A percentile compares a stretch with the other conserved stretches of the same genome.
phyloP scores from a whole-genome alignment of 306 rosid species.

The Biancaea sappan region DNA sequence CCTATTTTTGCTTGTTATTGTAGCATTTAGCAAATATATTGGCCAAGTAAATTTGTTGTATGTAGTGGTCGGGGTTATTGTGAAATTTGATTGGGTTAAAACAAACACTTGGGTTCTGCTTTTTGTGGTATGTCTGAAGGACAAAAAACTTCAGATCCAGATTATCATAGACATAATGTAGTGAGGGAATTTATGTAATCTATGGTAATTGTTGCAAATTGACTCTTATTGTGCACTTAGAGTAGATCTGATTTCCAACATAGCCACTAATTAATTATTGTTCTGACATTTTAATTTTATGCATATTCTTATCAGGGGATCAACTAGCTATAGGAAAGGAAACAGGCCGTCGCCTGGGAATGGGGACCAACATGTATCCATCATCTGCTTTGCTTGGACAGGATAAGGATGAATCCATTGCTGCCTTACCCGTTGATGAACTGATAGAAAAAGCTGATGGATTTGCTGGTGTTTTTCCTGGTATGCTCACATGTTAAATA shows the following conservation, averaged over 20 bases:
- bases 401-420: conserved; percentile 87
- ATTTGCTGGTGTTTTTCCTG: conserved; percentile 98
- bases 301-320: conserved; percentile 63
- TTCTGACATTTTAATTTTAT: conserved; percentile 9
- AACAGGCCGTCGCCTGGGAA: conserved; percentile 98
- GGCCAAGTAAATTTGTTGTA: conserved; percentile 3
- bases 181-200: conserved; percentile 1
- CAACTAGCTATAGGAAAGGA: conserved; percentile 98
- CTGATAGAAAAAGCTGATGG: conserved; percentile 98
- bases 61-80: neutral
- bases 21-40: conserved; percentile 6
- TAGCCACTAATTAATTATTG: conserved; percentile 4
- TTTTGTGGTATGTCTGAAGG: neutral
- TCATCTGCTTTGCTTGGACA: conserved; percentile 97
- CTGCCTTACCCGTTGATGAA: conserved; percentile 88
- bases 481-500: conserved; percentile 43
- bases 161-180: conserved; percentile 1
- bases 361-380: conserved; percentile 99
- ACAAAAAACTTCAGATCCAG: neutral
- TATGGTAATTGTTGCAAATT: conserved; percentile 15
- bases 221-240: conserved; percentile 13
- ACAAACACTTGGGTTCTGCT: neutral
- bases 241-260: conserved; percentile 1
- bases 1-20: neutral
- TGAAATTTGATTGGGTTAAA: conserved; percentile 12